Evolutionary conservation across 169 alveolate genomes (phyloP).

Genomic region (Plasmodium coatneyi): DNA sequence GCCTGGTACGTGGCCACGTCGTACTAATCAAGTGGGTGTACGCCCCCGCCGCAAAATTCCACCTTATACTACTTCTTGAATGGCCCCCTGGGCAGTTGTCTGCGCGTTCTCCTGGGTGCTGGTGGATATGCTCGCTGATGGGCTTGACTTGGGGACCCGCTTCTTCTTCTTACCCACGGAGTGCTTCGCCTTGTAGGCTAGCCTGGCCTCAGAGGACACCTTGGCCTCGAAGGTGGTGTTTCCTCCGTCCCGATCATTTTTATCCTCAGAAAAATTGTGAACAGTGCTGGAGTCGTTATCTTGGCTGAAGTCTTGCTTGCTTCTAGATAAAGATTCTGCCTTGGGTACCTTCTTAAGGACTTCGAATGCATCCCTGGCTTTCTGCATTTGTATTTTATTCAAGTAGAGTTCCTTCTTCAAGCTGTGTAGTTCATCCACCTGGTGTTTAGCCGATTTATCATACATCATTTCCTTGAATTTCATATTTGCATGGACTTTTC

Average conservation of each 20-base stretch:
- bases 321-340: background rate
- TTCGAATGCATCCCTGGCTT: slow-evolving; percentile 73
- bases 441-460: slow-evolving; percentile 58
- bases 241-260: slow-evolving; percentile 22
- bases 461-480: slow-evolving; percentile 71
- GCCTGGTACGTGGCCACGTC: background rate
- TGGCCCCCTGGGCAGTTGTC: background rate
- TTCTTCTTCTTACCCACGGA: slow-evolving; percentile 1
- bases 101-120: background rate
- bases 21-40: background rate
- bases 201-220: slow-evolving; percentile 12
- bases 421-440: slow-evolving; percentile 37
- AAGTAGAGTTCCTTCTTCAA: slow-evolving; percentile 70
- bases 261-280: slow-evolving; percentile 23
- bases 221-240: slow-evolving; percentile 1
- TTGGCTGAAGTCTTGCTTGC: background rate
- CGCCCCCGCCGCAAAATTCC: background rate
- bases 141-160: background rate
- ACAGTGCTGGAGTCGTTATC: slow-evolving; percentile 1
- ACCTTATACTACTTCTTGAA: background rate
- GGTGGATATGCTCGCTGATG: background rate
- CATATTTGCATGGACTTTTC: slow-evolving; percentile 68
- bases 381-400: slow-evolving; percentile 71
- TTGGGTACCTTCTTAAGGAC: slow-evolving; percentile 54
- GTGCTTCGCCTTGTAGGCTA: slow-evolving; percentile 1